Percentiles rank a stretch among this genome's conserved stretches.
These are phyloP conservation scores for Alternaria gansuensis DNA, from an alignment of 2,329 filamentous ascomycete genomes.

Conservation along the genomic window DNA sequence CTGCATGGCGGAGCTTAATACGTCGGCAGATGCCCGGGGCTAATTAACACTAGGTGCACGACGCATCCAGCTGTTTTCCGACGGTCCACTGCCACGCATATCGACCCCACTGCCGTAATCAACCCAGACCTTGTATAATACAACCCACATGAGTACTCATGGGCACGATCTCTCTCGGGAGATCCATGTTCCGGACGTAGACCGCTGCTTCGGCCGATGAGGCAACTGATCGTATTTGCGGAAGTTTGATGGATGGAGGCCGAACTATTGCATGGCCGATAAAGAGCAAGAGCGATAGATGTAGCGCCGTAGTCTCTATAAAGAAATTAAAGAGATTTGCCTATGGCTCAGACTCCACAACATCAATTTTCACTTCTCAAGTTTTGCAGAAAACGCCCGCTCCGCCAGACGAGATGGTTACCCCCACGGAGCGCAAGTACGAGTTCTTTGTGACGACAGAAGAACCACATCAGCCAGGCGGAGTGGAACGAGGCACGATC, in stretches of 20 bases:
- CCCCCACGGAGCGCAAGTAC: constrained; percentile 31
- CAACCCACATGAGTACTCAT: neutral
- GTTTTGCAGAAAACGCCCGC: neutral
- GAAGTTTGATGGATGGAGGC: constrained; percentile 1
- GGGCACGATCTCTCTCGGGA: neutral
- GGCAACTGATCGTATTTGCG: neutral
- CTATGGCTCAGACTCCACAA: neutral
- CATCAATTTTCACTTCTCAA: neutral
- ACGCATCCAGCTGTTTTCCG: constrained; percentile 12
- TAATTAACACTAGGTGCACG: constrained; percentile 7
- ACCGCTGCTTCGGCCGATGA: constrained; percentile 4
- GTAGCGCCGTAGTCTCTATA: neutral
- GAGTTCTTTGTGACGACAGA: constrained; percentile 42
- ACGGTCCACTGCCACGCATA: constrained; percentile 7
- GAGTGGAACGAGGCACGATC: constrained; percentile 33
- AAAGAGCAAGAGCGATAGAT: neutral
- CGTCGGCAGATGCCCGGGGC: constrained; percentile 3
- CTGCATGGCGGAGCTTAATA: neutral
- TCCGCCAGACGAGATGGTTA: neutral
- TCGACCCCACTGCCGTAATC: constrained; percentile 26
- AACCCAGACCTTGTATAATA: constrained; percentile 18
- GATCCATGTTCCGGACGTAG: neutral
- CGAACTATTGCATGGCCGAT: neutral
- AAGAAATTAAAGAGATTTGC: neutral
- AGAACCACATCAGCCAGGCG: constrained; percentile 34